These are phyloP conservation scores for Trypanosoma theileri DNA, from an alignment of 208 protist species.

Conservation along the genomic window DNA sequence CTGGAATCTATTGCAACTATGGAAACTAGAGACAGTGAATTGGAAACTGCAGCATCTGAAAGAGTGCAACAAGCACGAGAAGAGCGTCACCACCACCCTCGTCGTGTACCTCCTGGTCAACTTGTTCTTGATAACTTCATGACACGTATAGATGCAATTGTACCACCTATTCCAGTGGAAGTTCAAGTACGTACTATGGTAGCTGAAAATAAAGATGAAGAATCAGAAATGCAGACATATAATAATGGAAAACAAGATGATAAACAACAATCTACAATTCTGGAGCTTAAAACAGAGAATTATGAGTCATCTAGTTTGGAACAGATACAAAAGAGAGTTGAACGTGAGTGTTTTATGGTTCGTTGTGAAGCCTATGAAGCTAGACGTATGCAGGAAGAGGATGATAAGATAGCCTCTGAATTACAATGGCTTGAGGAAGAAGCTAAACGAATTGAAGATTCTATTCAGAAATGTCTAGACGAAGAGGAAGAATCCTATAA, in stretches of 20 bases:
- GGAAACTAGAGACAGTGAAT: conserved; percentile 34
- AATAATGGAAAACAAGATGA: conserved; percentile 16
- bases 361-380: conserved; percentile 11
- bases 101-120: conserved; percentile 23
- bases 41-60: conserved; percentile 15
- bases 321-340: conserved; percentile 13
- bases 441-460: conserved; percentile 2
- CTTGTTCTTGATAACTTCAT: conserved; percentile 54
- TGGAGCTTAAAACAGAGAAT: background rate
- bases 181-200: conserved; percentile 22
- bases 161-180: conserved; percentile 26
- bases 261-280: background rate
- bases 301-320: background rate
- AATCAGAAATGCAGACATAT: background rate
- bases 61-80: conserved; percentile 14
- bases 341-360: conserved; percentile 21
- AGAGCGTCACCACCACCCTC: background rate
- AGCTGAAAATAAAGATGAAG: conserved; percentile 14
- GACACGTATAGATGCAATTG: conserved; percentile 44
- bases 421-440: conserved; percentile 10
- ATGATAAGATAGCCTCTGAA: conserved; percentile 4
- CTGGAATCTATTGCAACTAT: conserved; percentile 42
- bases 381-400: conserved; percentile 21
- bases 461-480: conserved; percentile 3
- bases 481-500: background rate